phyloP scores from a whole-genome alignment of 2,329 filamentous ascomycete genomes.

The Penicillium sp. region DNA sequence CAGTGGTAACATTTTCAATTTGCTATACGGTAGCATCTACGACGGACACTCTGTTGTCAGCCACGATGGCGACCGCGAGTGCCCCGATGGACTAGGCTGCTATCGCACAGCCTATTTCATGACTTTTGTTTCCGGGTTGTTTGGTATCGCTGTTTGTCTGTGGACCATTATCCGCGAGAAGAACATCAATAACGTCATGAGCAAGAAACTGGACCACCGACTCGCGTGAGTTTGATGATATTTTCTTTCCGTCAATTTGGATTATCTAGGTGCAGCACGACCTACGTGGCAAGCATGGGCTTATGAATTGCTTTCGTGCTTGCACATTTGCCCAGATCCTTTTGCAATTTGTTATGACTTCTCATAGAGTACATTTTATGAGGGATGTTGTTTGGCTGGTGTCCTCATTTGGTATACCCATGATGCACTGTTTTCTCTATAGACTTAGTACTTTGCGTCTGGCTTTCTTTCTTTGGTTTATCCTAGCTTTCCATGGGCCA shows the following conservation, averaged over 20 bases:
- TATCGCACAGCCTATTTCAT: slow-evolving; percentile 79
- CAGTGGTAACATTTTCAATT: slow-evolving; percentile 87
- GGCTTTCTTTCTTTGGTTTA: neutral
- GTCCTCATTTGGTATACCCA: slow-evolving; percentile 4
- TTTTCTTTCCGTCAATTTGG: neutral
- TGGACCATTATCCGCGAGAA: slow-evolving; percentile 50
- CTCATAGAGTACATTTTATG: slow-evolving; percentile 8
- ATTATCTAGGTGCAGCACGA: neutral
- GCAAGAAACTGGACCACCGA: slow-evolving; percentile 34
- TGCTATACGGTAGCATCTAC: slow-evolving; percentile 82
- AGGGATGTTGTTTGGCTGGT: slow-evolving; percentile 8
- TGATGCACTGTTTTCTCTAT: slow-evolving; percentile 11
- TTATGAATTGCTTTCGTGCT: neutral
- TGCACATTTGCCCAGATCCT: neutral
- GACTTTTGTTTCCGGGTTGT: slow-evolving; percentile 69
- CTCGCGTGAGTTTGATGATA: slow-evolving; percentile 27
- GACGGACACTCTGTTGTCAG: slow-evolving; percentile 74
- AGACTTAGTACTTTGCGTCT: slow-evolving; percentile 18
- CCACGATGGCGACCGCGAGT: slow-evolving; percentile 69
- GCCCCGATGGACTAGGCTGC: slow-evolving; percentile 74
- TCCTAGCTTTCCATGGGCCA: neutral
- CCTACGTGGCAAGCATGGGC: neutral
- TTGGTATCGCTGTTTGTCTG: slow-evolving; percentile 68
- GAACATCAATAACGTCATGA: slow-evolving; percentile 26
- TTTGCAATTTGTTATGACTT: neutral